Percentiles rank a stretch among this genome's conserved stretches.
Evolutionary conservation across 2,329 filamentous ascomycete species (phyloP).

Genomic region (Diaporthe ampelina): DNA sequence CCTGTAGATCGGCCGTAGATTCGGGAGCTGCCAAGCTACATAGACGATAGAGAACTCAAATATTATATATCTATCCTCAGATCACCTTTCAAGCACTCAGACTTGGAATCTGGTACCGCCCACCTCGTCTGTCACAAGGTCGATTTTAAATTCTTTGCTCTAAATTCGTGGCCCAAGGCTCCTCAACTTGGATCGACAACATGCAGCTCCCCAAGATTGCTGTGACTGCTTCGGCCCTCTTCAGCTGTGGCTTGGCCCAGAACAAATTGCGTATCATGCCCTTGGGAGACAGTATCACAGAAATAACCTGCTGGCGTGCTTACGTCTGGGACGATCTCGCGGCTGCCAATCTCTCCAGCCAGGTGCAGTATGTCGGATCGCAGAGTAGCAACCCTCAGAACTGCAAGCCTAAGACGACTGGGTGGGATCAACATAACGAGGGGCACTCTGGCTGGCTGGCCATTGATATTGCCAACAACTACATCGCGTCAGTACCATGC

Average conservation of each 20-base stretch:
- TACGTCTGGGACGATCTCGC: conserved; percentile 57
- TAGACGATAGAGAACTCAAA: not conserved
- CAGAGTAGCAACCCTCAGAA: conserved; percentile 54
- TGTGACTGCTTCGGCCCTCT: not conserved
- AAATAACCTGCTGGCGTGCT: conserved; percentile 61
- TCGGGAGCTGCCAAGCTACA: not conserved
- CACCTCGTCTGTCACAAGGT: not conserved
- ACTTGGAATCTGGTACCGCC: not conserved
- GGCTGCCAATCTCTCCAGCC: conserved; percentile 50
- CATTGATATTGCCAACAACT: conserved; percentile 58
- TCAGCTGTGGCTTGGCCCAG: not conserved
- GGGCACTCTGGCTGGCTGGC: conserved; percentile 60
- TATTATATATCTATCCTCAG: not conserved
- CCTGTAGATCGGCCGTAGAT: not conserved
- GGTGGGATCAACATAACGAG: conserved; percentile 52
- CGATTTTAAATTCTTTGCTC: too few relatives aligned
- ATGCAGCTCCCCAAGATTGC: not conserved
- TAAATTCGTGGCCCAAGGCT: not conserved
- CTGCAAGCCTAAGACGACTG: conserved; percentile 50
- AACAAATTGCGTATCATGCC: conserved; percentile 47
- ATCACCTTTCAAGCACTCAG: not conserved
- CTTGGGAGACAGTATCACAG: conserved; percentile 60
- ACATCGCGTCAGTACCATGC: conserved; percentile 47
- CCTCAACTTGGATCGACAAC: not conserved
- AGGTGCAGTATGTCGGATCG: conserved; percentile 59